Base-by-base conservation (phyloP, 1,139 yeast species). In the Waltiozyma sp. region DNA sequence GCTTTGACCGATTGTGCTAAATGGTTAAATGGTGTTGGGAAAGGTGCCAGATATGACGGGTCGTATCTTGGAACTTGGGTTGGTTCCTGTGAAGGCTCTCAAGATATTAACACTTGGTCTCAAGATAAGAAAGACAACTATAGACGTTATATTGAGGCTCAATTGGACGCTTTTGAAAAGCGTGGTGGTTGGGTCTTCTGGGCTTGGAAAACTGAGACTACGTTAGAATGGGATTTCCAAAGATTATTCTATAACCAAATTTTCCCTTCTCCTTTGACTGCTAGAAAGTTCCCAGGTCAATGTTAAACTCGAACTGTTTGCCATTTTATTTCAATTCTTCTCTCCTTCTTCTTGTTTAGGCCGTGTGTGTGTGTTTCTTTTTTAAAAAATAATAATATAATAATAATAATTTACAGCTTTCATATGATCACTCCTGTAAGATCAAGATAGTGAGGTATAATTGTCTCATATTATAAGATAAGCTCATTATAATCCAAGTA, bases 151-250 rank as follows among this genome's bases (percentile, higher is more conserved):
- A 69, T 89, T 46, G 96, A 89, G 64, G 95, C 95, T 28, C 97
- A 91, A 68, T 65, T 91, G 53, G 96, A 86, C 57, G 83, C 93
- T 3, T 87, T 72, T 56, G 87, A 80, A 54, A 71, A 70, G 53
- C 72, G 76, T 40, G 72, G 72, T 45, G 96, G 96, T 15, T 88
- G 94, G 88, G 71, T 88, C 47, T 85, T 82, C 69, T 91, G 96
- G 98, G 79, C 80, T 62, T 88, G 84, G 78, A 89, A 87, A 69
- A 83, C 95, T 28, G 97, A 91, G 61, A 63, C 65, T 54, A 76
- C 93, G 18, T 61, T 81, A 42, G 97, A 89, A 60, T 91, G 97
- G 97, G 95, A 86, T 64, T 70, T 84, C 62, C 67, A 70, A 47
- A 68, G 69, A 48, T 72, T 88, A 54, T 65, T 73, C 19, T 66